Evolutionary conservation across 2,329 filamentous ascomycete genomes (phyloP), one percentile per base, ranked within the genome.

Genomic region (Aspergillus intermedius): DNA sequence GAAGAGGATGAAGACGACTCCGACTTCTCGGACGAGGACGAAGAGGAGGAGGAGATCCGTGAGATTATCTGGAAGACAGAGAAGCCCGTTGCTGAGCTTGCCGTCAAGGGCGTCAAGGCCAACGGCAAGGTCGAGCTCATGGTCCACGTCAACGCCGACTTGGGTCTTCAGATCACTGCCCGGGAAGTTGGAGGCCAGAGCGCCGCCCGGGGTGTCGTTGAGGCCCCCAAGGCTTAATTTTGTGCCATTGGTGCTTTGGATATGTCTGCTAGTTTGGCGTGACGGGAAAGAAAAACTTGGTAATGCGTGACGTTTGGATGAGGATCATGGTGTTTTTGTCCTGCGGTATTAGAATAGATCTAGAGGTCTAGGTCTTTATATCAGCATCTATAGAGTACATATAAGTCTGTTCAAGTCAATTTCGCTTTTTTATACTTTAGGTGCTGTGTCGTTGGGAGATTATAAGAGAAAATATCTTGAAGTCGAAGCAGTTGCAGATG

Each of bases 21-120:
- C 19, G 80, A 82, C 49, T 80, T 80, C 49, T 81, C 85, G 46
- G 80, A 74, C 42, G 77, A 81, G 23, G 77, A 79, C 3, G 77
- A 76, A 15, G 80, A 87, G 40, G 89, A 95, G 32, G 88, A 95
- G 70, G 91, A 96, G 74, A 79, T 84, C 63, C 80, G 91, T 55
- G 87, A 95, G 74, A 90, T 93, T 79, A 77, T 93, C 51, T 96
- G 90, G 89, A 95, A 95, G 79, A 80, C 89, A 43, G 87, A 88
- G 59, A 82, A 78, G 55, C 77, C 84, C 25, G 81, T 98, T 51
- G 91, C 90, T 52, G 93, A 98, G 76, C 86, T 88, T 9, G 87
- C 86, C 28, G 74, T 98, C 67, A 86, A 81, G 70, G 88, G 79
- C 51, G 81, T 94, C 59, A 91, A 91, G 82, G 90, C 91, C 75